Evolutionary conservation across 2,329 filamentous ascomycete species (phyloP).

Genomic region (Aspergillaceae sp.): DNA sequence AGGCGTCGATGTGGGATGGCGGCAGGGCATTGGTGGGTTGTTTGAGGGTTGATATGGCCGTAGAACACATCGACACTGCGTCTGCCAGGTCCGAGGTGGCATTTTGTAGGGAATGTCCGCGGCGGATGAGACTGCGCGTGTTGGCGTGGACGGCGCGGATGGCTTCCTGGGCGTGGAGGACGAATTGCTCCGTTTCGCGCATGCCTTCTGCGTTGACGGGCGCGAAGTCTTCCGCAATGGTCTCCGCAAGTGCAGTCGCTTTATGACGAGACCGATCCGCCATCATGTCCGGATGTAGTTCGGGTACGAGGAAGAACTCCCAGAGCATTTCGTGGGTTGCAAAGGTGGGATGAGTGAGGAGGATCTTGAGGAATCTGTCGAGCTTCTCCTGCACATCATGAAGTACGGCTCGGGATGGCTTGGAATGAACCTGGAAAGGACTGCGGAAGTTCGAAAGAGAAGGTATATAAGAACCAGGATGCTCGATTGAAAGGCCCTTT

Average conservation of each 20-base stretch:
- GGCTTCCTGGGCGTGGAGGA: slow-evolving; percentile 82
- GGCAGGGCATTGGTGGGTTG: slow-evolving; percentile 56
- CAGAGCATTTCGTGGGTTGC: slow-evolving; percentile 94
- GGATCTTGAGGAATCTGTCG: slow-evolving; percentile 77
- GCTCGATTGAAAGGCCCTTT: slow-evolving; percentile 73
- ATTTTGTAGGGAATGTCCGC: slow-evolving; percentile 65
- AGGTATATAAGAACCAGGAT: slow-evolving; percentile 92
- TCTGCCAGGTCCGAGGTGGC: slow-evolving; percentile 44
- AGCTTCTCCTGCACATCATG: slow-evolving; percentile 80
- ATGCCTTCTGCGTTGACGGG: slow-evolving; percentile 64
- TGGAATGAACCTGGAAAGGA: slow-evolving; percentile 87
- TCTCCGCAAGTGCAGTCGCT: slow-evolving; percentile 71
- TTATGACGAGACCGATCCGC: slow-evolving; percentile 80
- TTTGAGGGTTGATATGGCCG: slow-evolving; percentile 44
- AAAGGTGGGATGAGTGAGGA: slow-evolving; percentile 85
- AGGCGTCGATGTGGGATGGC: slow-evolving; percentile 55
- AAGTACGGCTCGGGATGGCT: slow-evolving; percentile 76
- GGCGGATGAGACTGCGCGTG: slow-evolving; percentile 71
- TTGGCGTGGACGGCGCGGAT: slow-evolving; percentile 76
- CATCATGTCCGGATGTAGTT: slow-evolving; percentile 84
- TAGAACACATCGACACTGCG: slow-evolving; percentile 34
- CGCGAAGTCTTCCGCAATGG: slow-evolving; percentile 78
- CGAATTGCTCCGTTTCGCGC: slow-evolving; percentile 84
- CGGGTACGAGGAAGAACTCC: slow-evolving; percentile 97
- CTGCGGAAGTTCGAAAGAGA: slow-evolving; percentile 67